These are phyloP conservation scores for Penicillium sp. DNA, from an alignment of 2,329 filamentous ascomycete genomes.

Conservation along the genomic window DNA sequence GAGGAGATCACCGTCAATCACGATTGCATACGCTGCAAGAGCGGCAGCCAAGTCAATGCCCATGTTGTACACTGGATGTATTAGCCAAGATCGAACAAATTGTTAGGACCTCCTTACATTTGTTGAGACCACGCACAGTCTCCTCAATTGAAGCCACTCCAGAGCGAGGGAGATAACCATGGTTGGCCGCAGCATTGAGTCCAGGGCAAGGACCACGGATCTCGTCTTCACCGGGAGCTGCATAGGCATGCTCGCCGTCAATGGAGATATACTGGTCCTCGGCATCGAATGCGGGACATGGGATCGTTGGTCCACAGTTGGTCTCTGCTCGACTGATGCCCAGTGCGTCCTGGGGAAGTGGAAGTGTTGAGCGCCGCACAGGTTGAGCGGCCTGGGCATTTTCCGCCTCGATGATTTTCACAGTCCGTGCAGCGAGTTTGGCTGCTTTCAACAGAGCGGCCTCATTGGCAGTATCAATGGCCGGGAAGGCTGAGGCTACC, in stretches of 20 bases:
- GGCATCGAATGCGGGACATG: constrained; percentile 4
- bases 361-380: background rate
- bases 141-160: constrained; percentile 7
- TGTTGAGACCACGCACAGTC: constrained; percentile 7
- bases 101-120: background rate
- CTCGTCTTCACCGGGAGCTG: constrained; percentile 3
- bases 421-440: constrained; percentile 3
- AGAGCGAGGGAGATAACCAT: constrained; percentile 10
- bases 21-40: constrained; percentile 8
- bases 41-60: constrained; percentile 5
- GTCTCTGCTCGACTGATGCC: constrained; percentile 7
- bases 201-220: constrained; percentile 10
- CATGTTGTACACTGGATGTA: constrained; percentile 1
- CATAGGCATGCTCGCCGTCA: constrained; percentile 9
- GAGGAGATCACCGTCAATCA: constrained; percentile 6
- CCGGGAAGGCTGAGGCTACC: constrained; percentile 6
- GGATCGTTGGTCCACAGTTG: constrained; percentile 6
- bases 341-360: constrained; percentile 5
- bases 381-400: background rate
- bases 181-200: constrained; percentile 10
- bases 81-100: background rate
- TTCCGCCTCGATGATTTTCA: constrained; percentile 3
- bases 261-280: constrained; percentile 6
- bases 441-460: background rate
- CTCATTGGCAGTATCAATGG: constrained; percentile 2